Evolutionary conservation across 441 rosid genomes (phyloP).

Genomic region (Corymbia calophylla): DNA sequence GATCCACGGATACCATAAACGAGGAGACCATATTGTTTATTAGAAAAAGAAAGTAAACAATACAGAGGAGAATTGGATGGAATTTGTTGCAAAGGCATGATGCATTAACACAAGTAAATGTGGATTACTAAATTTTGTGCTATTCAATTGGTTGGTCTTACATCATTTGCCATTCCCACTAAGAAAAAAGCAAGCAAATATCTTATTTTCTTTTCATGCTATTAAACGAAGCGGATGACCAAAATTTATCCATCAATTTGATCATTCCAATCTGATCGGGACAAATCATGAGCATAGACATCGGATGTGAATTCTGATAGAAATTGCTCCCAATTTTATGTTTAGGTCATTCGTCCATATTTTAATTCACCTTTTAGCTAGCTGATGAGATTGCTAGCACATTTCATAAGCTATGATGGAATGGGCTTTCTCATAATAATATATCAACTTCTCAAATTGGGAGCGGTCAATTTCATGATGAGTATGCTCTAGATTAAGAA

Average conservation of each 20-base stretch:
- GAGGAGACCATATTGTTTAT: neutral
- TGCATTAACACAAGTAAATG: neutral
- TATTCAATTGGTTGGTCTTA: neutral
- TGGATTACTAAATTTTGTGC: neutral
- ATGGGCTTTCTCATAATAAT: neutral
- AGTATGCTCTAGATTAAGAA: neutral
- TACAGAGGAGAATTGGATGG: neutral
- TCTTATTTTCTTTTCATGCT: neutral
- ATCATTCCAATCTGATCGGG: neutral
- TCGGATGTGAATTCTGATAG: neutral
- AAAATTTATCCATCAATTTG: neutral
- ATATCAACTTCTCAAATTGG: neutral
- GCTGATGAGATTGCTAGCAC: fast-evolving
- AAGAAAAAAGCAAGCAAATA: neutral
- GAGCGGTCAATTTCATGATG: neutral
- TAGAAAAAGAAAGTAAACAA: neutral
- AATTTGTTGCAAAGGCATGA: neutral
- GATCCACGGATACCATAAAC: neutral
- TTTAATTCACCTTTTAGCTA: neutral
- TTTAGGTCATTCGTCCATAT: fast-evolving
- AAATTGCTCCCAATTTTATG: neutral
- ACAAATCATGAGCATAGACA: neutral
- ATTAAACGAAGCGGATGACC: neutral
- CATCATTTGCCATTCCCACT: neutral
- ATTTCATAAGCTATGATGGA: neutral